phyloP scores from a whole-genome alignment of 1,139 yeast species.

The Candida mesenterica region DNA sequence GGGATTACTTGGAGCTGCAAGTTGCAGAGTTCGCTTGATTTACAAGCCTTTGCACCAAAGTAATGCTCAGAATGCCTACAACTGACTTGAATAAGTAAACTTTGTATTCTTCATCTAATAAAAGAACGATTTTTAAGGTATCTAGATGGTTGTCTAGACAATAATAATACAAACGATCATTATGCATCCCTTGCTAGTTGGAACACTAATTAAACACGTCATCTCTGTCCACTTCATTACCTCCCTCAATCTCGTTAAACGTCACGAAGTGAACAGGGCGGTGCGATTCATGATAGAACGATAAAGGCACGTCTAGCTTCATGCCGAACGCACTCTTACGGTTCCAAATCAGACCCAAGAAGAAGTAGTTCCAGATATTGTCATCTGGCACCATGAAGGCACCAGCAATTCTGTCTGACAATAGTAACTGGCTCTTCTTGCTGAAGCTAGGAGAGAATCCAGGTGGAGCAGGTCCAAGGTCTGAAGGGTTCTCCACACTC shows the following conservation, averaged over 20 bases:
- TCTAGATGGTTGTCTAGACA: too few species aligned
- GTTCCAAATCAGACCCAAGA: slow-evolving; percentile 84
- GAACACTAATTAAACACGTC: slow-evolving; percentile 50
- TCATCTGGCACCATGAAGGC: slow-evolving; percentile 85
- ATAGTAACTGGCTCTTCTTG: slow-evolving; percentile 61
- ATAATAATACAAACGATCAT: too few species aligned
- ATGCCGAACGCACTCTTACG: slow-evolving; percentile 57
- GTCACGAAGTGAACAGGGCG: slow-evolving; percentile 84
- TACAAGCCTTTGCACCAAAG: too few species aligned
- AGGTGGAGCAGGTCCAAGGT: slow-evolving; percentile 48
- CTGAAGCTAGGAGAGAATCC: slow-evolving; percentile 67
- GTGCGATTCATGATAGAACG: slow-evolving; percentile 82
- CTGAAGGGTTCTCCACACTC: slow-evolving; percentile 51
- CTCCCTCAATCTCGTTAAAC: slow-evolving; percentile 65
- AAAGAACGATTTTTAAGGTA: too few species aligned
- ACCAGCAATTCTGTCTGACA: slow-evolving; percentile 78
- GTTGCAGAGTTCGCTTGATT: slow-evolving; percentile 1
- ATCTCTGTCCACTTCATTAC: slow-evolving; percentile 69
- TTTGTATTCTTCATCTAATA: too few species aligned
- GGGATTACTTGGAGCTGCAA: slow-evolving; percentile 8
- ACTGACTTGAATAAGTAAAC: too few species aligned
- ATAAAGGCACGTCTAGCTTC: slow-evolving; percentile 75
- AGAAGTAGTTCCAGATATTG: slow-evolving; percentile 86
- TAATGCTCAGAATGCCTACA: too few species aligned
- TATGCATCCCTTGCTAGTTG: too few species aligned